Conservation (phyloP, 2,329 filamentous ascomycete genomes). For the Beauveria caledonica region DNA sequence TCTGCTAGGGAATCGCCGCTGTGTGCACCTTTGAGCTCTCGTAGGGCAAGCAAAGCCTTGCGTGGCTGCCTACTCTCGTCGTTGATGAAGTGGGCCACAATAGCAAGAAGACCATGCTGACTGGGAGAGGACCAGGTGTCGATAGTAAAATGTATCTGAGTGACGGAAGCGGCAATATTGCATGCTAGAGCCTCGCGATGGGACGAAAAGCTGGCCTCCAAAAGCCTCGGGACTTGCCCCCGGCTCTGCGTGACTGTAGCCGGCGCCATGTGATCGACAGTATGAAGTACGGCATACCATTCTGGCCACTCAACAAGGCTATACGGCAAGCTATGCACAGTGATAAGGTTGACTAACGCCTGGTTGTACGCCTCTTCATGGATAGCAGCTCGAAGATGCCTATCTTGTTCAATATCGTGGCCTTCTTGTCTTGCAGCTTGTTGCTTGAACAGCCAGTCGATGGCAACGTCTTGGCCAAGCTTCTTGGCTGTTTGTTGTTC, state of each 20-base stretch:
- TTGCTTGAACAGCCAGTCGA: neutral
- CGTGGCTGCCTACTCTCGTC: neutral
- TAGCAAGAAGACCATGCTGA: neutral
- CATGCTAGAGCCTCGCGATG: neutral
- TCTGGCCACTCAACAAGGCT: constrained; percentile 7
- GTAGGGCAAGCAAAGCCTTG: neutral
- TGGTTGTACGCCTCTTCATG: constrained; percentile 3
- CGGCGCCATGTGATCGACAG: neutral
- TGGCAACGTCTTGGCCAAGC: neutral
- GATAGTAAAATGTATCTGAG: constrained; percentile 3
- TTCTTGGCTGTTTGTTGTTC: constrained; percentile 1
- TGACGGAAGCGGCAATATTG: neutral
- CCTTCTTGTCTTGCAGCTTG: constrained; percentile 1
- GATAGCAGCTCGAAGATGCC: neutral
- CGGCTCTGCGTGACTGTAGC: neutral
- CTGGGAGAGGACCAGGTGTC: neutral
- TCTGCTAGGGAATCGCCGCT: constrained; percentile 10
- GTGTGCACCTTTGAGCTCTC: constrained; percentile 11
- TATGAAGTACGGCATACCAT: constrained; percentile 6
- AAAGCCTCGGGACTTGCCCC: neutral
- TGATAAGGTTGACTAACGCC: constrained; percentile 3
- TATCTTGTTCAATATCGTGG: neutral
- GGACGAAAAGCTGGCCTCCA: neutral
- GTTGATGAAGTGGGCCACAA: neutral
- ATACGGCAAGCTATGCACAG: constrained; percentile 1